These are phyloP conservation scores for Setaria italica DNA, from an alignment of 202 grass and related monocot species.

Conservation along the genomic window DNA sequence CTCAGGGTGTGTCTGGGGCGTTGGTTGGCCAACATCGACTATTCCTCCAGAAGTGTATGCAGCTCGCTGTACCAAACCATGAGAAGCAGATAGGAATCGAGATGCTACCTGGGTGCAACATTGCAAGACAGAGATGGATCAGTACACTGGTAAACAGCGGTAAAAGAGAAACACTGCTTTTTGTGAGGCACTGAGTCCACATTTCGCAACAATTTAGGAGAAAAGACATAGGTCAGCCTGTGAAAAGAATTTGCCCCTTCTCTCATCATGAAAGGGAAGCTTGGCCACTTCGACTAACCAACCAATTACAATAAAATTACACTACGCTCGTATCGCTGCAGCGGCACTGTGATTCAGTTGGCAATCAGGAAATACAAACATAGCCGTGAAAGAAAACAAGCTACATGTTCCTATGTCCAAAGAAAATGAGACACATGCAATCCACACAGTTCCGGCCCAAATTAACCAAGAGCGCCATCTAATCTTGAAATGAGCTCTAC, in stretches of 20 bases:
- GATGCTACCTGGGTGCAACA: constrained; percentile 45
- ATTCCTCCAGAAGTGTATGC: constrained; percentile 51
- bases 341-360: neutral
- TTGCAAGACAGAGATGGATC: constrained; percentile 18
- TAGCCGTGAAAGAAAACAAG: neutral
- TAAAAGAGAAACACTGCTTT: neutral
- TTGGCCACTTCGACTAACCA: neutral
- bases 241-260: constrained; percentile 5
- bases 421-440: neutral
- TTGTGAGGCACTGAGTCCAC: neutral
- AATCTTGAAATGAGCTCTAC: constrained; percentile 11
- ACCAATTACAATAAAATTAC: neutral
- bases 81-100: constrained; percentile 47
- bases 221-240: neutral
- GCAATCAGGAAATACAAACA: neutral
- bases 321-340: neutral
- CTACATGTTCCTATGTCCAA: constrained; percentile 12
- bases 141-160: constrained; percentile 18
- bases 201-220: neutral
- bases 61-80: constrained; percentile 30
- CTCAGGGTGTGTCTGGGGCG: constrained; percentile 69
- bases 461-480: neutral
- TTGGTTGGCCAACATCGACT: constrained; percentile 76
- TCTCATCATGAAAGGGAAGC: neutral
- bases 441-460: neutral